Evolutionary conservation across 2,329 filamentous ascomycete species (phyloP), one percentile per base, ranked within the genome.

Genomic region (Clarireedia homoeocarpa): DNA sequence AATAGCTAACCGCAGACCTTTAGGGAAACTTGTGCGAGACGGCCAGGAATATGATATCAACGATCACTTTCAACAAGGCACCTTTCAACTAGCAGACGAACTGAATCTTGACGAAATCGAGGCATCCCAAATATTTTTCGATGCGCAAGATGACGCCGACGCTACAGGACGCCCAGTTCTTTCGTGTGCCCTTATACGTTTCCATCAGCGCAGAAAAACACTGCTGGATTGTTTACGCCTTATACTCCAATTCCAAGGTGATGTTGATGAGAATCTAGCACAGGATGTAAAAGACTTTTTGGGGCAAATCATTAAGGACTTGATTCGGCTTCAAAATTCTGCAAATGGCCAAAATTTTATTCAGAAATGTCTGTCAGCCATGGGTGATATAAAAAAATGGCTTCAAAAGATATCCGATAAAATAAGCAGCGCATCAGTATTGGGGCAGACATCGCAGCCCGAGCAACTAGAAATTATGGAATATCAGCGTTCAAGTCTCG

Each of bases 31-130:
- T 63, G 82, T 76, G 36, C 73, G 96, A 57, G 81, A 82, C 63
- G 86, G 84, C 60, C 79, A 82, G 36, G 83, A 91, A 66, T 97
- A 90, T 71, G 75, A 79, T 23, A 77, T 99, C 74, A 96, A 95
- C 72, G 81, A 88, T 55, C 85, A 90, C 60, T 97, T 99, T 72
- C 84, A 92, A 67, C 86, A 96, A 71, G 84, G 86, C 63, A 82
- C 85, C 24, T 77, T 95, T 34, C 82, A 89, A 65, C 77, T 99
- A 39, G 88, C 92, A 55, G 91, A 97, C 71, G 89, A 90, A 63
- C 77, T 96, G 59, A 85, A 96, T 66, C 77, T 99, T 52, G 91
- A 99, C 72, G 95, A 99, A 72, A 70, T 95, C 56, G 83, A 94
- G 65, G 87, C 92, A 17, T 88, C 90, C 9, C 79, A 81, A 62